These are phyloP conservation scores for Phytopythium boreale DNA, from an alignment of 352 stramenopile genomes.

Conservation along the genomic window DNA sequence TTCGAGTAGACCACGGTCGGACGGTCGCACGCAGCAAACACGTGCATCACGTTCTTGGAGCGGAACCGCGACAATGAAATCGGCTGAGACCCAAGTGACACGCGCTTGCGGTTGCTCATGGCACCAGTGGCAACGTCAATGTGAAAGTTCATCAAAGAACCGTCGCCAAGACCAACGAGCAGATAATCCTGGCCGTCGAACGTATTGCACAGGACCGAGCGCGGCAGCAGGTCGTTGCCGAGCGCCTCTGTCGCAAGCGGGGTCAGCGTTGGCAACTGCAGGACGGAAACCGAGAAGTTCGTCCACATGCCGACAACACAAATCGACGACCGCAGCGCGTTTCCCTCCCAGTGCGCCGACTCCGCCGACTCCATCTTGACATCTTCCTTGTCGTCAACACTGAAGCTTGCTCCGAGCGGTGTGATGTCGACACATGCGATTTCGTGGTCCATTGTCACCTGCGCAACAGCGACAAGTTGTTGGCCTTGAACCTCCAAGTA, in stretches of 20 bases:
- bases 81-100: constrained; percentile 93
- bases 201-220: constrained; percentile 87
- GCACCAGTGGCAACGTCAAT: constrained; percentile 46
- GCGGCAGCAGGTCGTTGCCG: constrained; percentile 79
- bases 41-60: constrained; percentile 91
- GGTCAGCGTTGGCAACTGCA: constrained; percentile 78
- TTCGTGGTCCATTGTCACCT: constrained; percentile 89
- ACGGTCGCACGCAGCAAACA: constrained; percentile 96
- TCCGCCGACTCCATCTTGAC: constrained; percentile 50
- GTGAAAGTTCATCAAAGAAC: constrained; percentile 93
- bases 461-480: constrained; percentile 56
- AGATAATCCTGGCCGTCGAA: constrained; percentile 89
- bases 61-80: constrained; percentile 93
- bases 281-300: constrained; percentile 89
- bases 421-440: constrained; percentile 93
- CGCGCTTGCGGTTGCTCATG: constrained; percentile 89
- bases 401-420: constrained; percentile 30
- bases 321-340: constrained; percentile 45
- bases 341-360: constrained; percentile 55
- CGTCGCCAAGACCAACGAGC: constrained; percentile 96
- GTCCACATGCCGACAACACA: constrained; percentile 91
- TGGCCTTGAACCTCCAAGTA: constrained; percentile 85
- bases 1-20: constrained; percentile 97
- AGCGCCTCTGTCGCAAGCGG: constrained; percentile 64
- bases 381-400: constrained; percentile 33